Conservation (phyloP, 441 rosid genomes). For the Eutrema salsugineum region DNA sequence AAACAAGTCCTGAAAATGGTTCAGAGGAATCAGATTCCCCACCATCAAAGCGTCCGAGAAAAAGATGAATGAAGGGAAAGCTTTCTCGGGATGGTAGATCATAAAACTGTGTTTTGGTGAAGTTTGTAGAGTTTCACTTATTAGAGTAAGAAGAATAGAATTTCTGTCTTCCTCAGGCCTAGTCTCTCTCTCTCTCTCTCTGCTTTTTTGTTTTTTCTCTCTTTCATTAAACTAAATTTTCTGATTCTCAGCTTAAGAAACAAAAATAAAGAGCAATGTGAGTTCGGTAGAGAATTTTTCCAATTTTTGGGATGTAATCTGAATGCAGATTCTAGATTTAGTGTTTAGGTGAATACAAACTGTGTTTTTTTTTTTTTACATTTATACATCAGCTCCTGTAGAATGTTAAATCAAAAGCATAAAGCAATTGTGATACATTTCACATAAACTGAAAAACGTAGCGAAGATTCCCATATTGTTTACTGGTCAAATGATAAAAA, state of each 20-base stretch:
- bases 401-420: not conserved
- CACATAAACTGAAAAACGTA: not conserved
- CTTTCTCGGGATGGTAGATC: not conserved
- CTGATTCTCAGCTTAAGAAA: slow-evolving; percentile 1
- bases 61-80: not conserved
- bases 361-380: not conserved
- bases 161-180: slow-evolving; percentile 4
- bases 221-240: not conserved
- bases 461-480: not conserved
- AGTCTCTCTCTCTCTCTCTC: not conserved
- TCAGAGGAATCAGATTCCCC: not conserved
- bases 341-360: not conserved
- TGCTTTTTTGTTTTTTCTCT: not conserved
- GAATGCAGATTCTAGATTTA: not conserved
- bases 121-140: slow-evolving; percentile 13
- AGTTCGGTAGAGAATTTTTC: not conserved
- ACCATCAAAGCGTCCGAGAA: slow-evolving; percentile 19
- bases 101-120: not conserved
- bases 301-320: slow-evolving; percentile 1
- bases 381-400: not conserved
- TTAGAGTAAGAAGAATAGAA: not conserved
- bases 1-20: not conserved
- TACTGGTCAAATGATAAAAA: not conserved
- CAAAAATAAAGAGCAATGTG: slow-evolving; percentile 5
- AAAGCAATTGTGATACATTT: not conserved